phyloP scores from a whole-genome alignment of 495 filamentous ascomycete genomes.

The Friedmanniomyces simplex region DNA sequence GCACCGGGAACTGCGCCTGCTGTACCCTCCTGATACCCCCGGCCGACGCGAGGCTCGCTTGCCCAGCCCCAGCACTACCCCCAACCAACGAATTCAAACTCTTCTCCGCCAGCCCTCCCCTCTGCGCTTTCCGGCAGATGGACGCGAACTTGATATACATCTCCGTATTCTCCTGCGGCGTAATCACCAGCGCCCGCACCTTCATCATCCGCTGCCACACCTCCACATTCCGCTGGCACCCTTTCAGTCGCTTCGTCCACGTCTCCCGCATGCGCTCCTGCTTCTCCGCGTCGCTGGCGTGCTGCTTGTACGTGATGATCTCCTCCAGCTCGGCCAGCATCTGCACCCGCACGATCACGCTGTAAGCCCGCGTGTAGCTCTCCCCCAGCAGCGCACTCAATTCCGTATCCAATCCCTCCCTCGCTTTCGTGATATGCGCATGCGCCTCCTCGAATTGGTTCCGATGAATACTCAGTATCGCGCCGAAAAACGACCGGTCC shows the following conservation, averaged over 20 bases:
- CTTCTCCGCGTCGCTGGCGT: slow-evolving; percentile 62
- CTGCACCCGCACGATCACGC: slow-evolving; percentile 90
- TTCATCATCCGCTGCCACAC: slow-evolving; percentile 98
- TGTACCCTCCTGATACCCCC: slow-evolving; percentile 29
- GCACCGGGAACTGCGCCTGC: slow-evolving; percentile 48
- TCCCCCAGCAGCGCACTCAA: slow-evolving; percentile 89
- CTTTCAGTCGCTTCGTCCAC: slow-evolving; percentile 89
- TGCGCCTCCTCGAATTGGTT: slow-evolving; percentile 87
- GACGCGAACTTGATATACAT: slow-evolving; percentile 99
- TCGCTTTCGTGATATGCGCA: slow-evolving; percentile 75
- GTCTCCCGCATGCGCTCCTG: slow-evolving; percentile 83
- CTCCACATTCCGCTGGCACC: slow-evolving; percentile 93
- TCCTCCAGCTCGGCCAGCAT: slow-evolving; percentile 98
- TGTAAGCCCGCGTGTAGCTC: slow-evolving; percentile 92
- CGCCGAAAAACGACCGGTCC: slow-evolving; percentile 93
- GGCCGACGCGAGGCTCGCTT: not conserved
- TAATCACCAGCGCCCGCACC: slow-evolving; percentile 82
- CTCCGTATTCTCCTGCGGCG: slow-evolving; percentile 82
- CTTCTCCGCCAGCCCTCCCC: slow-evolving; percentile 93
- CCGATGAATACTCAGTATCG: slow-evolving; percentile 83
- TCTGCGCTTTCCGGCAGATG: slow-evolving; percentile 87
- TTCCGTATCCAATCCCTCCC: slow-evolving; percentile 89
- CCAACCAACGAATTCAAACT: slow-evolving; percentile 71
- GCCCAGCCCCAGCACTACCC: slow-evolving; percentile 39
- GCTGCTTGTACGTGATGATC: slow-evolving; percentile 94